Conservation (phyloP, 192 early-diverging fungal genomes). For the Coemansia sp. region DNA sequence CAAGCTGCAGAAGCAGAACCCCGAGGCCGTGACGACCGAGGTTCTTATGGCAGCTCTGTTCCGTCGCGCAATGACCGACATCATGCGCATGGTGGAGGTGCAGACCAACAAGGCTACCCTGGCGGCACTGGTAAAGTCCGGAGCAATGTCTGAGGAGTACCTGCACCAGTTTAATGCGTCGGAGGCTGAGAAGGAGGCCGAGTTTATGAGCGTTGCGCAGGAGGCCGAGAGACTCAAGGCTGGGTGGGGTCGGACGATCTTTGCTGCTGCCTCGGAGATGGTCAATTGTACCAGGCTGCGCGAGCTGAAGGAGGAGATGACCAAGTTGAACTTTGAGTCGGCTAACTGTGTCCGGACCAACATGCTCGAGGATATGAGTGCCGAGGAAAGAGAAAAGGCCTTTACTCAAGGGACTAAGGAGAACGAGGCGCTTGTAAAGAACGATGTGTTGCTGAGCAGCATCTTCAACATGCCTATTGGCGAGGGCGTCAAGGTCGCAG, state of each 20-base stretch:
- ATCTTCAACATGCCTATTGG: slow-evolving; percentile 51
- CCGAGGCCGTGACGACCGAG: slow-evolving; percentile 53
- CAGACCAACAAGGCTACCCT: slow-evolving; percentile 78
- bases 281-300: slow-evolving; percentile 62
- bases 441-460: slow-evolving; percentile 42
- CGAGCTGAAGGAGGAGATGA: slow-evolving; percentile 50
- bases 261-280: slow-evolving; percentile 76
- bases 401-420: slow-evolving; percentile 54
- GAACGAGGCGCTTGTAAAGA: slow-evolving; percentile 40
- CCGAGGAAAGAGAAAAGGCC: slow-evolving; percentile 51
- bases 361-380: slow-evolving; percentile 41
- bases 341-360: slow-evolving; percentile 27
- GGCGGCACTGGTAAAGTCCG: slow-evolving; percentile 67
- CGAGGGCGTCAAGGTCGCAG: slow-evolving; percentile 40
- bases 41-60: slow-evolving; percentile 73
- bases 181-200: slow-evolving; percentile 74
- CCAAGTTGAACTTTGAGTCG: slow-evolving; percentile 38
- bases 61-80: slow-evolving; percentile 74
- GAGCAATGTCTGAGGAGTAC: slow-evolving; percentile 80
- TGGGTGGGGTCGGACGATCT: slow-evolving; percentile 82
- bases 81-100: slow-evolving; percentile 68
- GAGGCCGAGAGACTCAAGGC: slow-evolving; percentile 77
- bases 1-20: slow-evolving; percentile 46
- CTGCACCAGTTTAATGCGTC: slow-evolving; percentile 69
- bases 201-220: slow-evolving; percentile 72